A percentile compares a stretch with the other conserved stretches of the same genome.
These are phyloP conservation scores for Reutealis trisperma DNA, from an alignment of 345 rosid genomes.

Conservation along the genomic window DNA sequence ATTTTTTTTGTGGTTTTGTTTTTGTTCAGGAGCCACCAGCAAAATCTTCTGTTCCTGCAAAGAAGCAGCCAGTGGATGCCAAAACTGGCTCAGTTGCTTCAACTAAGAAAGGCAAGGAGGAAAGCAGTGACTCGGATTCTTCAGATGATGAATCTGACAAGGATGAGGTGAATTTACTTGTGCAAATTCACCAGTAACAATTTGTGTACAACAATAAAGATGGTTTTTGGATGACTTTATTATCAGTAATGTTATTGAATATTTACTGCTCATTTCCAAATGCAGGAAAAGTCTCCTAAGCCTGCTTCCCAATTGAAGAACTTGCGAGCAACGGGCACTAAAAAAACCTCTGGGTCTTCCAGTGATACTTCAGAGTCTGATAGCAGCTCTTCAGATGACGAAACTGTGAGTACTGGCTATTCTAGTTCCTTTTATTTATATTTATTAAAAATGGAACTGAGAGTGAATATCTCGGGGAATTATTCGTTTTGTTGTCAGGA, in stretches of 20 bases:
- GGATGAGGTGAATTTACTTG: slow-evolving; percentile 8
- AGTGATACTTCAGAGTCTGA: slow-evolving; percentile 4
- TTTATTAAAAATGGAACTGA: background rate
- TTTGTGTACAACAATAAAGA: background rate
- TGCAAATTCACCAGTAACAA: background rate
- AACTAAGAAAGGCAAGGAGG: slow-evolving; percentile 16
- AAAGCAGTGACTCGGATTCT: slow-evolving; percentile 18
- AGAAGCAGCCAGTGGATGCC: slow-evolving; percentile 16
- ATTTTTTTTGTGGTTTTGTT: background rate
- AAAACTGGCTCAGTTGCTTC: slow-evolving; percentile 25
- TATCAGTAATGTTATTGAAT: background rate
- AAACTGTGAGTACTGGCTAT: slow-evolving; percentile 9
- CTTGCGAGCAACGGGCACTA: slow-evolving; percentile 4
- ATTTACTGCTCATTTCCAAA: background rate
- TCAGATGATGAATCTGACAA: slow-evolving; percentile 24
- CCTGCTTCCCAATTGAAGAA: slow-evolving; percentile 12
- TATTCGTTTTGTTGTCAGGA: too few species aligned
- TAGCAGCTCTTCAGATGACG: slow-evolving; percentile 21
- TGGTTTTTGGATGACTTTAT: background rate
- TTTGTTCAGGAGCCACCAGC: slow-evolving; percentile 31
- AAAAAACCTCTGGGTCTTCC: background rate
- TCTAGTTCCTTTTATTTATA: background rate
- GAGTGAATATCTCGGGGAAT: background rate
- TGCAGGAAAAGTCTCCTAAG: slow-evolving; percentile 6
- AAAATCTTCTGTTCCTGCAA: slow-evolving; percentile 26